Conservation (phyloP, 768 basidiomycete genomes). For the Mycena belliarum region DNA sequence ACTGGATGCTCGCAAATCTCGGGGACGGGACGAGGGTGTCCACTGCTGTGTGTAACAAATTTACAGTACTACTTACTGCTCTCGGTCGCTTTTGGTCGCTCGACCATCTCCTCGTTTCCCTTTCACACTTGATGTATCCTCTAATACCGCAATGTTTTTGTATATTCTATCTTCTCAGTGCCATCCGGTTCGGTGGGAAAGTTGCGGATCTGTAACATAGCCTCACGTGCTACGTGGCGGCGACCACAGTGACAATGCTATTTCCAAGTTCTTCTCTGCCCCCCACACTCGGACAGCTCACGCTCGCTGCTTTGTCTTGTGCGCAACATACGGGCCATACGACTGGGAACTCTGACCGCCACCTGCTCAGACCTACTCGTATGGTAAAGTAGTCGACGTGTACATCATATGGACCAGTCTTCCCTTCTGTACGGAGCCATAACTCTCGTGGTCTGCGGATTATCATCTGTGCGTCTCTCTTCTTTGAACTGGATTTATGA, state of each 20-base stretch:
- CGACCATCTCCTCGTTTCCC: background rate
- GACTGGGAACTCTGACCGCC: background rate
- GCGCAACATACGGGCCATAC: background rate
- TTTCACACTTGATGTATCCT: conserved; percentile 14
- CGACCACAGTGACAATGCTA: no score
- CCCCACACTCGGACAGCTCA: no score
- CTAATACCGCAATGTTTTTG: conserved; percentile 16
- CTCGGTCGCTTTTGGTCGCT: conserved; percentile 3
- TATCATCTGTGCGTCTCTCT: conserved; percentile 39
- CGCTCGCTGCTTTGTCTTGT: background rate
- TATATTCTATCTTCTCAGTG: background rate
- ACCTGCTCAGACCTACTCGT: conserved; percentile 4
- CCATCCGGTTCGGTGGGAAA: no score
- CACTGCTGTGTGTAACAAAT: conserved; percentile 16
- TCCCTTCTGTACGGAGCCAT: conserved; percentile 39
- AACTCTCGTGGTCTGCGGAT: conserved; percentile 31
- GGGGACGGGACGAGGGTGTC: background rate
- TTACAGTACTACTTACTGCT: conserved; percentile 16
- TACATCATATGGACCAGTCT: conserved; percentile 29
- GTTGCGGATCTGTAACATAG: no score
- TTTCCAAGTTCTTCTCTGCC: background rate
- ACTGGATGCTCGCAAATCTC: background rate
- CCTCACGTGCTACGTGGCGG: background rate
- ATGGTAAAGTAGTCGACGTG: conserved; percentile 16
- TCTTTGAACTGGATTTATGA: conserved; percentile 34